A percentile compares a stretch with the other conserved stretches of the same genome.
phyloP scores from a whole-genome alignment of 257 asterid species.

The Linaria vulgaris region DNA sequence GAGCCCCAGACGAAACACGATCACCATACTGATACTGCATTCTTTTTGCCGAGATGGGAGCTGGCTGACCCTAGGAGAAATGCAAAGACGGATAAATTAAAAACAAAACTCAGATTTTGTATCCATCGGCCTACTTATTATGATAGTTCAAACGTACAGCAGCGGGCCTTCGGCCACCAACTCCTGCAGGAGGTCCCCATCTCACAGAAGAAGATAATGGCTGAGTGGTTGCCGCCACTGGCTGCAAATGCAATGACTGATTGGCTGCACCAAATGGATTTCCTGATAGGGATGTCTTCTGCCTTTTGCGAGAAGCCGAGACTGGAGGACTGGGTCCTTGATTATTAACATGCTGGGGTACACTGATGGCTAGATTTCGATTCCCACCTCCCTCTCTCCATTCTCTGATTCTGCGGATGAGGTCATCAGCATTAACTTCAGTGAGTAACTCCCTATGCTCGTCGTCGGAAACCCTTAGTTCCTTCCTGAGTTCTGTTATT shows the following conservation, averaged over 20 bases:
- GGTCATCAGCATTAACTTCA: slow-evolving; percentile 84
- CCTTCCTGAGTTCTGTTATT: slow-evolving; percentile 93
- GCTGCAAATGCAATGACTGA: slow-evolving; percentile 51
- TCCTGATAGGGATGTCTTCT: slow-evolving; percentile 55
- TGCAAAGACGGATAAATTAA: slow-evolving; percentile 22
- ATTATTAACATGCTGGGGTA: slow-evolving; percentile 55
- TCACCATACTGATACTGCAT: slow-evolving; percentile 57
- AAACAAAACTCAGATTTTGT: slow-evolving; percentile 5
- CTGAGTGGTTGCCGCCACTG: slow-evolving; percentile 44
- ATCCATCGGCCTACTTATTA: slow-evolving; percentile 3
- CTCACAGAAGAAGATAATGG: slow-evolving; percentile 46
- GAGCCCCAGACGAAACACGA: slow-evolving; percentile 57
- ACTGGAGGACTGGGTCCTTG: slow-evolving; percentile 70
- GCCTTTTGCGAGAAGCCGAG: slow-evolving; percentile 78
- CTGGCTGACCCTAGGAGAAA: slow-evolving; percentile 52
- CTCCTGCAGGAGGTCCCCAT: slow-evolving; percentile 60
- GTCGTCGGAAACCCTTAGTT: slow-evolving; percentile 93
- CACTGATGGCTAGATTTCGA: slow-evolving; percentile 36
- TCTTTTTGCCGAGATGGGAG: slow-evolving; percentile 43
- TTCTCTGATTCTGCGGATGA: slow-evolving; percentile 86
- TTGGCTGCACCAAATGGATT: slow-evolving; percentile 47
- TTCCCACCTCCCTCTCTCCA: slow-evolving; percentile 91
- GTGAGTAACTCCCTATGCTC: slow-evolving; percentile 88
- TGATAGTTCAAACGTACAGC: slow-evolving; percentile 47
- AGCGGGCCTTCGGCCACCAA: slow-evolving; percentile 58